Evolutionary conservation across 2,329 filamentous ascomycete genomes (phyloP).

Genomic region (Macroventuria anomochaeta): DNA sequence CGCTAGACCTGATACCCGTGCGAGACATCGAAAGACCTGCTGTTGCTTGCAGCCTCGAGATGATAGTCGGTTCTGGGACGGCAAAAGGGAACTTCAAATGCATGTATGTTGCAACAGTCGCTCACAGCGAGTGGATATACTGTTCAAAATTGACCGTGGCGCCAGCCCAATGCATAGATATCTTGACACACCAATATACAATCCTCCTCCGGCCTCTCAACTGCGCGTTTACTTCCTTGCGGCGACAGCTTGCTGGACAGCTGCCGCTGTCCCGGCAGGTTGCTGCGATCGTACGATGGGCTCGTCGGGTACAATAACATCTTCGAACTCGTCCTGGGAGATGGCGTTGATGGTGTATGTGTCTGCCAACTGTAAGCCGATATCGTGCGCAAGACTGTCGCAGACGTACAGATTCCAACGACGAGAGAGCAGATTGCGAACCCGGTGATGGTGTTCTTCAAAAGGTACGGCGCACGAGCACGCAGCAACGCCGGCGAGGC

Average conservation of each 20-base stretch:
- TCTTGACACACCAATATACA: constrained; percentile 39
- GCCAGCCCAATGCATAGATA: constrained; percentile 40
- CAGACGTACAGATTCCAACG: constrained; percentile 77
- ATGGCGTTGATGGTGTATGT: constrained; percentile 80
- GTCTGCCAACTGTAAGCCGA: constrained; percentile 55
- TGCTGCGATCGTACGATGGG: constrained; percentile 59
- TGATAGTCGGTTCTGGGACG: too few species aligned
- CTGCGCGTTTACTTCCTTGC: constrained; percentile 32
- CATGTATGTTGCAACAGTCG: constrained; percentile 2
- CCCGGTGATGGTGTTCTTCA: constrained; percentile 87
- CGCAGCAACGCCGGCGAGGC: constrained; percentile 89
- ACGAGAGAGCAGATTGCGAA: constrained; percentile 75
- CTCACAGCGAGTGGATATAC: constrained; percentile 21
- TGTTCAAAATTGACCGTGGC: constrained; percentile 28
- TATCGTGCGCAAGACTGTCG: not conserved
- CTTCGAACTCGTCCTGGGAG: constrained; percentile 95
- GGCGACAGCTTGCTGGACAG: constrained; percentile 40
- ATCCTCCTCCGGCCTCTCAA: not conserved
- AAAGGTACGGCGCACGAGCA: constrained; percentile 86
- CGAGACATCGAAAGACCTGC: not conserved
- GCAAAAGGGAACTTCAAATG: not conserved
- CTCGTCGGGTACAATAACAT: constrained; percentile 85
- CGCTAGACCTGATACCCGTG: not conserved
- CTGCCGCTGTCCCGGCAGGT: constrained; percentile 35
- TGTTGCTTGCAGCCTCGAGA: not conserved